phyloP scores from a whole-genome alignment of 345 rosid genomes.

The Bruguiera sexangula region DNA sequence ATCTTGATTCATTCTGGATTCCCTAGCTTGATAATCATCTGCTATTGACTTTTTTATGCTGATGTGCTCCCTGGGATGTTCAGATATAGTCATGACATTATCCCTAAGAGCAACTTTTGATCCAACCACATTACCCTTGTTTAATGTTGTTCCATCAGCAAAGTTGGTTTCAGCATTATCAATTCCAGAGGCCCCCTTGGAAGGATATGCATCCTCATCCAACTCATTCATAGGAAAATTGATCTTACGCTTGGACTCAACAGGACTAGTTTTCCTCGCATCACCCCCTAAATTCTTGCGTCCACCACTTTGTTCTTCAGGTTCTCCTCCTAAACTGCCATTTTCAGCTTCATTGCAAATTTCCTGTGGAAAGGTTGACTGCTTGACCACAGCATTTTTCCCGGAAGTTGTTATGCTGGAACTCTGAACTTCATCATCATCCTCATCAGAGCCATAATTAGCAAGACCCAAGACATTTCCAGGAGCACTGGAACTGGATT shows the following conservation, averaged over 20 bases:
- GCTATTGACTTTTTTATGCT: constrained; percentile 22
- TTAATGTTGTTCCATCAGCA: constrained; percentile 24
- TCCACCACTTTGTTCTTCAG: constrained; percentile 21
- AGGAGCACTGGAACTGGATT: constrained; percentile 51
- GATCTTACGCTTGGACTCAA: constrained; percentile 24
- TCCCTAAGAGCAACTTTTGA: constrained; percentile 17
- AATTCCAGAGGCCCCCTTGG: constrained; percentile 7
- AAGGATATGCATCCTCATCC: constrained; percentile 20
- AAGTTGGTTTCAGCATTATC: constrained; percentile 24
- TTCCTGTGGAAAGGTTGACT: constrained; percentile 30
- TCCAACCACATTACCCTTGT: constrained; percentile 25
- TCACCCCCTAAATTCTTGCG: constrained; percentile 19
- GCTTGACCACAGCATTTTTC: constrained; percentile 30
- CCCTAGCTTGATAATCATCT: constrained; percentile 38
- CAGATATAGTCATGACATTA: constrained; percentile 20
- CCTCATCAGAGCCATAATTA: constrained; percentile 89
- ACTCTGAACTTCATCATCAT: constrained; percentile 50
- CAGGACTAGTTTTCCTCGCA: constrained; percentile 18
- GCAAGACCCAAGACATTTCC: constrained; percentile 89
- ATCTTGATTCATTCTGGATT: constrained; percentile 31
- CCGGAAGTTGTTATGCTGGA: constrained; percentile 28
- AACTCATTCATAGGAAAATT: constrained; percentile 14
- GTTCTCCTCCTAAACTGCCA: constrained; percentile 31
- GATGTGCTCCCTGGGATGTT: constrained; percentile 21
- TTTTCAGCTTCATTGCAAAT: constrained; percentile 33